Evolutionary conservation across 176 grass and related monocot genomes (phyloP), one percentile per base, ranked within the genome.

Genomic region (Puccinellia tenuiflora): DNA sequence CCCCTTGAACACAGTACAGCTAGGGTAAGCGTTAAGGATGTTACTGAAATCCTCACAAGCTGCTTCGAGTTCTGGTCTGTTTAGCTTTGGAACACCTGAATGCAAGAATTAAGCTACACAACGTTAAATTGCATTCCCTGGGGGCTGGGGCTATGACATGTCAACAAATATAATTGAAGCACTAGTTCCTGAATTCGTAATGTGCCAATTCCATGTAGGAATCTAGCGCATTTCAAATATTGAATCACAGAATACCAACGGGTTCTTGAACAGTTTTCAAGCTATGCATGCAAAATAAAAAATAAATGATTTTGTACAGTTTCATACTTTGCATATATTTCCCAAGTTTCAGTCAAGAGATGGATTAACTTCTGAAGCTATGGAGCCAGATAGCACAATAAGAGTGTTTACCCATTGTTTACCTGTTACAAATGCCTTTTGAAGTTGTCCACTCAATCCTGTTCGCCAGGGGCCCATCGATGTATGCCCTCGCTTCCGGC

Each of bases 21-120:
- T 76, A 38, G 96, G 92, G 81, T 39, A 90, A 83, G 78, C 81
- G 57, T 90, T 88, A 78, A 92, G 88, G 56, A 98, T 98, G 77
- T 98, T 98, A 87, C 96, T 95, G 87, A 98, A 98, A 81, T 90
- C 92, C 77, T 98, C 96, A 68, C 96, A 98, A 67, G 96, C 92
- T 24, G 84, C 79, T 76, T 95, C 87, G 22, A 98, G 85, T 84
- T 98, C 96, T 69, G 65, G 13, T 79, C 91, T 87, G 18, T 93
- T 84, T 76, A 98, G 82, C 89, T 87, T 91, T 83, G 88, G 85
- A 60, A 85, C 92, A 65, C 92, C 92, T 98, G 89, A 46, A 88
- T 78, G 45, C 33, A 65, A 82, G 26, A 76, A 86, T 74, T 74
- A 33, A 61, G 34, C 13, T 63, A 50, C 21, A 78, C 5, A 61